Conservation (phyloP, 345 rosid genomes). For the Camelina neglecta region DNA sequence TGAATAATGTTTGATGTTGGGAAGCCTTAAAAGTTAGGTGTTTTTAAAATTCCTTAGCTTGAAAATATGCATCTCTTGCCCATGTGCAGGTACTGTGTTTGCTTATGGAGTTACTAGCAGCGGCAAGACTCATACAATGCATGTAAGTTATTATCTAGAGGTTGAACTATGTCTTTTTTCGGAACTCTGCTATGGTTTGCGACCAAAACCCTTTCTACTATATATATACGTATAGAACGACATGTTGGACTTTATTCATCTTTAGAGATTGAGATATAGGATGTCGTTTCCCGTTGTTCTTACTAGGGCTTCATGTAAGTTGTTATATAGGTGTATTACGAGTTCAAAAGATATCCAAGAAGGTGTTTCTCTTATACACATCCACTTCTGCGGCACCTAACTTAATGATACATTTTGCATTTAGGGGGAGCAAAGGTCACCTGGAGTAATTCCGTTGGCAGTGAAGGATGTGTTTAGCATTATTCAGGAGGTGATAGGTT, state of each 20-base stretch:
- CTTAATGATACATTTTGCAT: conserved; percentile 25
- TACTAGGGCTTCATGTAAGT: conserved; percentile 2
- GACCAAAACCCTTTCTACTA: background rate
- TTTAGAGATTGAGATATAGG: background rate
- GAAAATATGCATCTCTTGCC: conserved; percentile 14
- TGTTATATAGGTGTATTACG: background rate
- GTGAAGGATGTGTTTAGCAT: conserved; percentile 94
- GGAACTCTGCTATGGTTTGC: background rate
- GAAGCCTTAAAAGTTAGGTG: background rate
- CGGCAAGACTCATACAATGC: conserved; percentile 98
- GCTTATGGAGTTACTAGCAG: conserved; percentile 99
- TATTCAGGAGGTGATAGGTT: conserved; percentile 84
- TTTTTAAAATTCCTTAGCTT: conserved; percentile 17
- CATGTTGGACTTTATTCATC: background rate
- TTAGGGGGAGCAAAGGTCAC: conserved; percentile 98
- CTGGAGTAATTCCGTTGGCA: conserved; percentile 90
- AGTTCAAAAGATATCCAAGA: conserved; percentile 17
- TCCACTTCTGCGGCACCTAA: conserved; percentile 21
- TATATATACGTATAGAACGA: background rate
- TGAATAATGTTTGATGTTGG: conserved; percentile 30
- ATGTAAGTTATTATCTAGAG: conserved; percentile 59
- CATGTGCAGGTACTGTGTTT: conserved; percentile 80
- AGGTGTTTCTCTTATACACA: conserved; percentile 9
- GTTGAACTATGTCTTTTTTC: background rate
- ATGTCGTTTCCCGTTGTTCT: background rate